These are phyloP conservation scores for Magnolia kwangsiensis DNA, from an alignment of 164 flowering plant genomes.

Conservation along the genomic window DNA sequence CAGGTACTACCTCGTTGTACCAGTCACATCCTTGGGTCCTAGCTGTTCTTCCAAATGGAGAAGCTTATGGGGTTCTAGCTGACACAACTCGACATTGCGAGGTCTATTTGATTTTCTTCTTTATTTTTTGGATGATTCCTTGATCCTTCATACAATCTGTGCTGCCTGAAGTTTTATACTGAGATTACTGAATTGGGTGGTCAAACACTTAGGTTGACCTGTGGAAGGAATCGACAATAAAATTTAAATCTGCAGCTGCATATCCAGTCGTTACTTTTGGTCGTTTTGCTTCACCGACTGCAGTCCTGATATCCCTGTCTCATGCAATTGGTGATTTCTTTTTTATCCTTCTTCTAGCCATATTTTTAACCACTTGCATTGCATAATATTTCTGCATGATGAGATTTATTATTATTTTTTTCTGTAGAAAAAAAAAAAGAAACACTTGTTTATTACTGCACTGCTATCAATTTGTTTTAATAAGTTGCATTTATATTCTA, in stretches of 20 bases:
- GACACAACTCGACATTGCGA: conserved; percentile 87
- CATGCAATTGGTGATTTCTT: conserved; percentile 66
- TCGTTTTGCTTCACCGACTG: conserved; percentile 75
- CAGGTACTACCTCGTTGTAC: conserved; percentile 82
- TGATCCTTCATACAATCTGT: background rate
- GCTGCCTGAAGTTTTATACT: background rate
- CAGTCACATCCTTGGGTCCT: conserved; percentile 98
- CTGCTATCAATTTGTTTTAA: background rate
- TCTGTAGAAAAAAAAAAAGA: background rate
- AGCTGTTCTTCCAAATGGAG: conserved; percentile 82
- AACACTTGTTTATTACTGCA: background rate
- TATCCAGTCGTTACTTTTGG: conserved; percentile 91
- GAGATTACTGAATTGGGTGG: conserved; percentile 1
- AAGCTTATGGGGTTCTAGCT: conserved; percentile 83
- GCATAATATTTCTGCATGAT: background rate
- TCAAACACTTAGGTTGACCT: conserved; percentile 62
- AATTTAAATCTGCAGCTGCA: conserved; percentile 50
- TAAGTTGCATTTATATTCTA: background rate
- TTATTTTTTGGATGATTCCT: background rate
- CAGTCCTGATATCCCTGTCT: conserved; percentile 60
- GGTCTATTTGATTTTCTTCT: conserved; percentile 34
- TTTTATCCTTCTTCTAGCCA: background rate
- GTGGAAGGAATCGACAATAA: conserved; percentile 58
- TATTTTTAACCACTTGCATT: background rate
- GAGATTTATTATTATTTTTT: background rate